These are phyloP conservation scores for Aegilops sharonensis DNA, from an alignment of 176 grass and related monocot species.

Conservation along the genomic window DNA sequence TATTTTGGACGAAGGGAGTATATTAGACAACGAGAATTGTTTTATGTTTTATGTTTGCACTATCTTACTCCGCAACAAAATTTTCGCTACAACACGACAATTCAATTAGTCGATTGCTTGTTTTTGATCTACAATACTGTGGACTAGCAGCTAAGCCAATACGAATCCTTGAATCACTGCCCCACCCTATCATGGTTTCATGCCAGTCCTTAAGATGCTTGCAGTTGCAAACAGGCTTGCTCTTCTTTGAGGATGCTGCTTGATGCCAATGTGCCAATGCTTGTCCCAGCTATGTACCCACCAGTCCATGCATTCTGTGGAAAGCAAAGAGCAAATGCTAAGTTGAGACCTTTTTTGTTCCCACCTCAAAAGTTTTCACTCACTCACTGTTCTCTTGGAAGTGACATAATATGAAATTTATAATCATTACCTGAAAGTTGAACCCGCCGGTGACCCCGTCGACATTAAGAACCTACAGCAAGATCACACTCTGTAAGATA, in stretches of 20 bases:
- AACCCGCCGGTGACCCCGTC: constrained; percentile 92
- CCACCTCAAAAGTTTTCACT: background rate
- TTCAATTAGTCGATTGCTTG: background rate
- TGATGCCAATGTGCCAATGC: constrained; percentile 57
- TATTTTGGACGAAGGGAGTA: no score
- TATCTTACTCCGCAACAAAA: background rate
- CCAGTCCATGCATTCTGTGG: constrained; percentile 87
- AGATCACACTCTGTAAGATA: constrained; percentile 23
- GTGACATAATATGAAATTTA: no score
- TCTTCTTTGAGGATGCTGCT: constrained; percentile 4
- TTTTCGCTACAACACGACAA: background rate
- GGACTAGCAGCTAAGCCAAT: background rate
- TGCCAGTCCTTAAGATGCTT: constrained; percentile 4
- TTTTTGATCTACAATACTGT: background rate
- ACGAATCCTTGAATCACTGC: background rate
- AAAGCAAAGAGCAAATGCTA: constrained; percentile 22
- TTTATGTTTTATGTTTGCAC: no score
- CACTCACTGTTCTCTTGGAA: background rate
- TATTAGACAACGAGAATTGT: no score
- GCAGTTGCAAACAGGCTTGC: constrained; percentile 24
- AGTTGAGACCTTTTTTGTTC: constrained; percentile 5
- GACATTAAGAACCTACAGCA: constrained; percentile 67
- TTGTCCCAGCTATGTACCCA: constrained; percentile 88
- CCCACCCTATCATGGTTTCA: background rate
- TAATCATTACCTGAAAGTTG: constrained; percentile 99